Base-by-base conservation (phyloP, 352 stramenopile species). In the Globisporangium alternatum region DNA sequence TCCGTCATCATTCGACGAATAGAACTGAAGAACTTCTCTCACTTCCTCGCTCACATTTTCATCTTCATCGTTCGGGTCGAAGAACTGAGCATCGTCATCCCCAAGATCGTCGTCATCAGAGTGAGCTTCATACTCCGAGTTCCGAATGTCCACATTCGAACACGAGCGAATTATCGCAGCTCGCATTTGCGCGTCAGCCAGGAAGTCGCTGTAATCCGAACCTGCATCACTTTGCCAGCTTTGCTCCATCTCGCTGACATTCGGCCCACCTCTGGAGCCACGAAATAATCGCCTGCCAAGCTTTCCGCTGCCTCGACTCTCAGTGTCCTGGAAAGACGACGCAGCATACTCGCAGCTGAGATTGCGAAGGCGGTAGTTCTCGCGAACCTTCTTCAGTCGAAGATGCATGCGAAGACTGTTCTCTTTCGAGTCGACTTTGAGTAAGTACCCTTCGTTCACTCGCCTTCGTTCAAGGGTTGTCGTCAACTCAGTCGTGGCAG, bases 381-480 rank as follows among this genome's bases (percentile, higher is more conserved):
- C 77, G 10, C 72, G 71, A 37, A 91, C 81, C 35, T 64, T 69
- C 53, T 93, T 95, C 30, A 95, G 58, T 2, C 74, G 68, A 37
- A 95, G 67, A 28, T 85, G 78, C 83, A 95, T 95, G 8, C 86
- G 83, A n/a, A 82, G 74, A 6, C 58, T 73, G 65, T 91, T 93
- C 56, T 95, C 86, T 43, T 72, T 76, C 0, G 78, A 86, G 47
- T 81, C 72, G 17, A 93, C 75, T 64, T 95, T 93, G 62, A 78
- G 69, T 17, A 89, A n/a, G 45, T 66, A 60, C 0, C 72, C 76
- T 49, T 83, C 74, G 19, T 28, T 58, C 19, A 62, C 53, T 30
- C 52, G 30, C 2, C 17, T 45, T 51, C n/a, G 10, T 33, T 39
- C 49, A 51, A 17, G 9, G 53, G 10, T 25, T 33, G 47, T 19